Conservation (phyloP, 1,284 basidiomycete genomes). For the Puccinia coronata region DNA sequence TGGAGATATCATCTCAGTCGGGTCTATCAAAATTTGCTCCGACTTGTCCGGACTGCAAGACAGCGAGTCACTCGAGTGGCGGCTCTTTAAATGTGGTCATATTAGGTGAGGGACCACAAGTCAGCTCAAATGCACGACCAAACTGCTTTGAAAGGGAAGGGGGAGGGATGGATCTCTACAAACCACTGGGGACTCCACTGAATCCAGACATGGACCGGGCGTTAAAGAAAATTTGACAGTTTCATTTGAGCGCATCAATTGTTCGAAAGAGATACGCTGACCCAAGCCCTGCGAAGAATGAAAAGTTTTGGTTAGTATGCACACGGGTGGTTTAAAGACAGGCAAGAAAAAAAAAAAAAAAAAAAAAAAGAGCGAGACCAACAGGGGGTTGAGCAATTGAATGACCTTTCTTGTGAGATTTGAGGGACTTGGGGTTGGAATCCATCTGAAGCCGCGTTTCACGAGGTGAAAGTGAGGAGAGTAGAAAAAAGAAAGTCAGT, state of each 20-base stretch:
- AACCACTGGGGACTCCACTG: neutral
- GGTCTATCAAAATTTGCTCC: neutral
- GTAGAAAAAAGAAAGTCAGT: neutral
- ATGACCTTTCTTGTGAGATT: constrained; percentile 19
- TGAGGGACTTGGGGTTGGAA: neutral
- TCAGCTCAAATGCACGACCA: too few relatives aligned
- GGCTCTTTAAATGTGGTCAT: constrained; percentile 18
- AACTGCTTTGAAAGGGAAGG: too few relatives aligned
- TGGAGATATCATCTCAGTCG: neutral
- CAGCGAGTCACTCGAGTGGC: constrained; percentile 13
- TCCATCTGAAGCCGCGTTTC: too few relatives aligned
- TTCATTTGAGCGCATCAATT: constrained; percentile 22
- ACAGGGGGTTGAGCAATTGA: neutral
- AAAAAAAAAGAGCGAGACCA: neutral
- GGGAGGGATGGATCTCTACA: too few relatives aligned
- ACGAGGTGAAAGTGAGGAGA: too few relatives aligned
- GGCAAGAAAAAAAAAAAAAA: neutral
- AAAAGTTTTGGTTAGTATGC: neutral
- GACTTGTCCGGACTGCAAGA: constrained; percentile 5
- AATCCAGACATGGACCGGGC: constrained; percentile 10
- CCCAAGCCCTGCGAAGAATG: neutral
- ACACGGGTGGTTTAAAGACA: neutral
- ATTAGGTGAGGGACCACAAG: neutral
- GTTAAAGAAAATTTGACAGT: constrained; percentile 28
- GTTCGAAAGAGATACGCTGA: constrained; percentile 15